A percentile compares a stretch with the other conserved stretches of the same genome.
phyloP scores from a whole-genome alignment of 371 early-diverging fungal genomes.

The Mortierella sp. region DNA sequence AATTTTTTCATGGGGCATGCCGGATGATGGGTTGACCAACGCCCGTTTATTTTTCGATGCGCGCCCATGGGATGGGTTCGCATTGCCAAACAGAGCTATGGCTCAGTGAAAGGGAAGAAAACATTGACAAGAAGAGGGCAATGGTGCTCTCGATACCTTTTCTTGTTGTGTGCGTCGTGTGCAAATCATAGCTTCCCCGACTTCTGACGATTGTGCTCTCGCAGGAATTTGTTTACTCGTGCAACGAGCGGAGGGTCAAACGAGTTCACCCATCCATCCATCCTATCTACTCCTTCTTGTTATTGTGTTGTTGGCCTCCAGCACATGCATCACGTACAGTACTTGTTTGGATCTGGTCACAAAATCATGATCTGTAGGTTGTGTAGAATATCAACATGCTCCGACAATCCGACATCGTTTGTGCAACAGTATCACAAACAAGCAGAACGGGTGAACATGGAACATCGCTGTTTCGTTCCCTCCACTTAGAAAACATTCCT shows the following conservation, averaged over 20 bases:
- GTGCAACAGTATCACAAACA: background rate
- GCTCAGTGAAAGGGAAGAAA: background rate
- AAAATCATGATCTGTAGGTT: too few relatives aligned
- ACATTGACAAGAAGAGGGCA: background rate
- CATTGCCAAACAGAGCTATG: slow-evolving; percentile 1
- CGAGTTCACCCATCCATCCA: background rate
- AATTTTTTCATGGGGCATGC: background rate
- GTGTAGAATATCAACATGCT: background rate
- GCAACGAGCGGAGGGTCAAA: background rate
- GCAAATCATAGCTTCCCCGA: background rate
- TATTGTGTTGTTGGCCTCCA: background rate
- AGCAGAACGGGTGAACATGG: background rate
- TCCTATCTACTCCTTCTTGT: background rate
- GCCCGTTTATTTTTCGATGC: background rate
- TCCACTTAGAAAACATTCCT: background rate
- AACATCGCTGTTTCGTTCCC: background rate
- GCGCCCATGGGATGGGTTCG: background rate
- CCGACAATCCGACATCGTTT: background rate
- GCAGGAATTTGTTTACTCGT: background rate
- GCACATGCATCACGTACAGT: background rate
- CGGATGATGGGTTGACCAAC: background rate
- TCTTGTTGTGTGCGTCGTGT: background rate
- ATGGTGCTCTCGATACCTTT: background rate
- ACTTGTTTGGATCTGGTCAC: background rate
- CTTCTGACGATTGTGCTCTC: background rate